Evolutionary conservation across 2,329 filamentous ascomycete species (phyloP), one percentile per base, ranked within the genome.

Genomic region (Hawksworthiomyces lignivorus): DNA sequence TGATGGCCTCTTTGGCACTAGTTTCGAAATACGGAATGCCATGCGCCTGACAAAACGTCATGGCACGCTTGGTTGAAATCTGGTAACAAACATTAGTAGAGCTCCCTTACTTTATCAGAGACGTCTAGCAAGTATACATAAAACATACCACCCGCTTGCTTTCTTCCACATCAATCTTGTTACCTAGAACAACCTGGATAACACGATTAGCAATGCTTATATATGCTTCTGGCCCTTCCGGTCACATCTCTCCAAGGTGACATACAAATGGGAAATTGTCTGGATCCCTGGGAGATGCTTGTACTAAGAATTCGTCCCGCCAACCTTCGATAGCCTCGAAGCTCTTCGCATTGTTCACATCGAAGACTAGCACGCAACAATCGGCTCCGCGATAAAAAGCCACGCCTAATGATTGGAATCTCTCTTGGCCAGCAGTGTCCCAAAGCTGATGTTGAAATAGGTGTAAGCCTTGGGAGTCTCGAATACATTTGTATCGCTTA

Each of bases 1-100:
- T 98, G 67, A 96, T 84, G 47, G 90, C 92, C 65, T 98, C 92
- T 72, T 98, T 98, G 47, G 92, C 92, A 65, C 89, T 96, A 15
- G 92, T 98, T 77, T 98, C 92, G 58, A 98, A 98, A 67, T 98
- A 98, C 15, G 92, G 92, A 51, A 98, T 96, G 46, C 87, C 87
- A 36, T 97, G 96, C 44, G 87, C 94, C 64, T 96, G 88, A 65
- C 92, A 98, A 63, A 96, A 98, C 12, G 90, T 89, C 79, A 90
- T 89, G 46, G 92, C 92, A 50, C 92, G 79, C 76, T 97, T 97
- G 57, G 84, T 89, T 22, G 87, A 94, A 56, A 98, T 94, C 82
- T 87, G 43, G 17, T 48, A 14, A 15, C 31, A 8, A 4, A 10
- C 2, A 14, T 7, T 14, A n/a, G 36, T 28, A 43, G 29, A 17